Base-by-base conservation (phyloP, 805 yeast species). In the Pichia gijzeniarum region DNA sequence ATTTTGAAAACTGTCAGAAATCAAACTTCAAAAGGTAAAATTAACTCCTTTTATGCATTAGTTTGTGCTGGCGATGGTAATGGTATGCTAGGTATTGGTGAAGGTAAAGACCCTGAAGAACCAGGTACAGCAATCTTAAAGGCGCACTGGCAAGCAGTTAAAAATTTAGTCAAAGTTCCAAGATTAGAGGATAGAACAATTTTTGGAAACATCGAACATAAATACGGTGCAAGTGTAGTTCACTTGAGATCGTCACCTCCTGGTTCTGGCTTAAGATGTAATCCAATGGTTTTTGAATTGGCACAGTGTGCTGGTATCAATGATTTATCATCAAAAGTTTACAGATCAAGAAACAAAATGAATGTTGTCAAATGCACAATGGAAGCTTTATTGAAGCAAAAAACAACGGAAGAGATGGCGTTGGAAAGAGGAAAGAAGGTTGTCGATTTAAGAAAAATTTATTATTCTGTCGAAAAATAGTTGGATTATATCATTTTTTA, bases 51-150 rank as follows among this genome's bases (percentile, higher is more conserved):
- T 63, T 91, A 85, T 65, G 84, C 89, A 0, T 65, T 93, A 51
- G 91, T 89, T 13, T 85, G 89, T 32, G 96, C 85, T 14, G 99
- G 99, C 40, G 95, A 93, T 65, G 76, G 81, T 45, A 85, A 86
- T 53, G 99, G 99, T 52, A 85, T 88, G 83, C 73, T 93, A 48
- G 98, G 98, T 32, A 71, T 90, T 40, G 99, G 98, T 41, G 95
- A 89, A 64, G 99, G 98, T 51, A 87, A 86, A 60, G 91, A 93
- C 50, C 73, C 88, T 54, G 81, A 77, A 45, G 87, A 83, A 48
- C 76, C 83, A 68, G 69, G 83, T 42, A 74, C 76, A 44, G 96
- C 98, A 2, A 74, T 82, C 30, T 69, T 76, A 35, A 85, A 87
- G 61, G 96, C 98, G 5, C 88, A 82, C 64, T 86, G 95, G 95